Evolutionary conservation across 2,329 filamentous ascomycete genomes (phyloP).

Genomic region (Dactylonectria macrodidyma): DNA sequence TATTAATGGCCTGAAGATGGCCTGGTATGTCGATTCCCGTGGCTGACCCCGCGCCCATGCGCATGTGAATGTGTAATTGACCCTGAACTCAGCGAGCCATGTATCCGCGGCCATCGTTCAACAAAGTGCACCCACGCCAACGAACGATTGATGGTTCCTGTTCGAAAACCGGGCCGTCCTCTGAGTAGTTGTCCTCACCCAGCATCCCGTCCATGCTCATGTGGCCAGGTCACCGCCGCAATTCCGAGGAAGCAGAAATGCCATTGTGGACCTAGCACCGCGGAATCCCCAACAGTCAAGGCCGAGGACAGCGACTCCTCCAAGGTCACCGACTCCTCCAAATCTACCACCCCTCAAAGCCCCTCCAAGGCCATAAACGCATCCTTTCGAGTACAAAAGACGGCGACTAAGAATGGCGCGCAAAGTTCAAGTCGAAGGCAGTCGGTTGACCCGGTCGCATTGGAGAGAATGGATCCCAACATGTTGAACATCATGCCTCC

Average conservation of each 20-base stretch:
- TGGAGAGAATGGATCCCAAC: slow-evolving; percentile 69
- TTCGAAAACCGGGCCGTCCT: slow-evolving; percentile 80
- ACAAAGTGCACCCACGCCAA: slow-evolving; percentile 80
- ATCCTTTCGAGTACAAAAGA: slow-evolving; percentile 64
- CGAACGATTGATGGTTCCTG: slow-evolving; percentile 78
- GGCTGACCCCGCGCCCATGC: slow-evolving; percentile 6
- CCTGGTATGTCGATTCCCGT: slow-evolving; percentile 70
- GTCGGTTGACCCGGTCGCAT: slow-evolving; percentile 63
- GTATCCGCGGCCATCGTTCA: slow-evolving; percentile 82
- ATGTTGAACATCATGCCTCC: slow-evolving; percentile 64
- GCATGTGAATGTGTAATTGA: slow-evolving; percentile 31
- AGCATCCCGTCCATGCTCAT: slow-evolving; percentile 72
- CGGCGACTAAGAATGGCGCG: slow-evolving; percentile 52
- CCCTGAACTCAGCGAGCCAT: slow-evolving; percentile 71
- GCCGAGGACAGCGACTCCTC: slow-evolving; percentile 46
- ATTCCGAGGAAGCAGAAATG: slow-evolving; percentile 73
- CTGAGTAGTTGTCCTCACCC: slow-evolving; percentile 79
- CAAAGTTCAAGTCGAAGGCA: slow-evolving; percentile 56
- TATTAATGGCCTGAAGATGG: slow-evolving; percentile 80
- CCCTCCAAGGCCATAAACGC: slow-evolving; percentile 50
- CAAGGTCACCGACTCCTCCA: slow-evolving; percentile 40
- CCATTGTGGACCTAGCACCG: slow-evolving; percentile 60
- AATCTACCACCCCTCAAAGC: slow-evolving; percentile 48
- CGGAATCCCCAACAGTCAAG: slow-evolving; percentile 40
- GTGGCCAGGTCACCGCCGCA: slow-evolving; percentile 74